These are phyloP conservation scores for Russula vinacea DNA, from an alignment of 768 basidiomycete species.

Conservation along the genomic window DNA sequence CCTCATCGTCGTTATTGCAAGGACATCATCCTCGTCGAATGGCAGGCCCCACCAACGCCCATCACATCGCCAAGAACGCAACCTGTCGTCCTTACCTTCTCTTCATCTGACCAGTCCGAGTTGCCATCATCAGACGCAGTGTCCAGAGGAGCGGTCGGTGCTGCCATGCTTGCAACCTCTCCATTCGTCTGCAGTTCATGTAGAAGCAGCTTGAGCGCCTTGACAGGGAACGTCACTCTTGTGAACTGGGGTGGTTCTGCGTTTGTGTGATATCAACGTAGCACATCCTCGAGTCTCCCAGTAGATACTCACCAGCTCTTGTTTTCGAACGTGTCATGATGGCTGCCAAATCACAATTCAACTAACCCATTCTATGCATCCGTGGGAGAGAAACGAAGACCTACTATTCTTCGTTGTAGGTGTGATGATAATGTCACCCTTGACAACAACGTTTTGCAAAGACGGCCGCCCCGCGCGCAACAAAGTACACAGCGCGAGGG, in stretches of 20 bases:
- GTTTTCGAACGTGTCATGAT: constrained; percentile 97
- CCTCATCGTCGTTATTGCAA: constrained; percentile 80
- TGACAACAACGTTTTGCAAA: constrained; percentile 68
- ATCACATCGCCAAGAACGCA: constrained; percentile 79
- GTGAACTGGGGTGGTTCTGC: constrained; percentile 85
- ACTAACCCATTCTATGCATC: background rate
- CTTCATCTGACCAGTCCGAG: constrained; percentile 94
- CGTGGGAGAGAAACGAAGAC: constrained; percentile 33
- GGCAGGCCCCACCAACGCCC: constrained; percentile 66
- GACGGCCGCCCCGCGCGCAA: constrained; percentile 63
- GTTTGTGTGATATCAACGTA: constrained; percentile 30
- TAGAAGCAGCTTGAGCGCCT: constrained; percentile 85
- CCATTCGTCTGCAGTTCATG: constrained; percentile 80
- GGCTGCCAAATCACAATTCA: constrained; percentile 45
- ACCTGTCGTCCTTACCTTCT: constrained; percentile 72
- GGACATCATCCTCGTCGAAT: constrained; percentile 66
- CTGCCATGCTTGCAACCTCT: constrained; percentile 64
- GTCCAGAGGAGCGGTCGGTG: constrained; percentile 50
- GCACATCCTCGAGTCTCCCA: constrained; percentile 3
- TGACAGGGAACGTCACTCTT: constrained; percentile 82
- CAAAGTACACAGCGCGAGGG: constrained; percentile 74
- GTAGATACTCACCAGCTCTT: constrained; percentile 61
- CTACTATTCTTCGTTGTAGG: constrained; percentile 78
- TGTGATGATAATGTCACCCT: constrained; percentile 87
- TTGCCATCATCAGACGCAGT: constrained; percentile 79